Percentiles rank a stretch among this genome's conserved stretches.
Evolutionary conservation across 2,329 filamentous ascomycete genomes (phyloP).

Genomic region (Sordariomycetes sp.): DNA sequence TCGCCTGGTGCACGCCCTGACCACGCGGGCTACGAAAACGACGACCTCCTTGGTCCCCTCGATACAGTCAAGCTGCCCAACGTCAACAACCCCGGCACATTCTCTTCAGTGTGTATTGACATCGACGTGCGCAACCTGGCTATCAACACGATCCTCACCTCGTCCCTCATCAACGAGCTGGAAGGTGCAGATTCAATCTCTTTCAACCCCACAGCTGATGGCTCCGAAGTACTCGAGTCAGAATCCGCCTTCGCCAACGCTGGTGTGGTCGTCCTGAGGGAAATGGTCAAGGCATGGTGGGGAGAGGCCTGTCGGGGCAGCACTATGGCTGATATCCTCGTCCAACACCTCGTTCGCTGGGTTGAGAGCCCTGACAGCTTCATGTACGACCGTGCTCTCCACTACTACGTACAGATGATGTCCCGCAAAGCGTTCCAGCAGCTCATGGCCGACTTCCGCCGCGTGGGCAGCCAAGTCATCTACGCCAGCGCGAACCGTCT

Average conservation of each 20-base stretch:
- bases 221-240: constrained; percentile 55
- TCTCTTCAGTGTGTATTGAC: constrained; percentile 93
- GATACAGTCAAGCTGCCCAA: constrained; percentile 88
- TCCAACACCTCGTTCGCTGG: constrained; percentile 96
- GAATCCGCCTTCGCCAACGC: constrained; percentile 92
- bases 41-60: constrained; percentile 74
- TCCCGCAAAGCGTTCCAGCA: constrained; percentile 95
- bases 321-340: constrained; percentile 93
- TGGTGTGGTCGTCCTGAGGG: constrained; percentile 79
- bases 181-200: constrained; percentile 83
- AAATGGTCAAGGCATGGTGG: constrained; percentile 99
- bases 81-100: constrained; percentile 88
- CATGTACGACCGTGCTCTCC: constrained; percentile 86
- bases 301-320: constrained; percentile 82
- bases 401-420: constrained; percentile 99
- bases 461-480: constrained; percentile 91
- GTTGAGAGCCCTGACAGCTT: constrained; percentile 89
- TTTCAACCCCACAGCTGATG: constrained; percentile 52
- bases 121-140: constrained; percentile 87
- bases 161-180: constrained; percentile 91
- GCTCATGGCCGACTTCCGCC: constrained; percentile 91
- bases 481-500: constrained; percentile 86
- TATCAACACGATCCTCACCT: constrained; percentile 96
- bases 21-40: constrained; percentile 90
- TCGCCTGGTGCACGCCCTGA: constrained; percentile 79